Evolutionary conservation across 345 rosid species (phyloP).

Genomic region (Atalantia buxifolia): DNA sequence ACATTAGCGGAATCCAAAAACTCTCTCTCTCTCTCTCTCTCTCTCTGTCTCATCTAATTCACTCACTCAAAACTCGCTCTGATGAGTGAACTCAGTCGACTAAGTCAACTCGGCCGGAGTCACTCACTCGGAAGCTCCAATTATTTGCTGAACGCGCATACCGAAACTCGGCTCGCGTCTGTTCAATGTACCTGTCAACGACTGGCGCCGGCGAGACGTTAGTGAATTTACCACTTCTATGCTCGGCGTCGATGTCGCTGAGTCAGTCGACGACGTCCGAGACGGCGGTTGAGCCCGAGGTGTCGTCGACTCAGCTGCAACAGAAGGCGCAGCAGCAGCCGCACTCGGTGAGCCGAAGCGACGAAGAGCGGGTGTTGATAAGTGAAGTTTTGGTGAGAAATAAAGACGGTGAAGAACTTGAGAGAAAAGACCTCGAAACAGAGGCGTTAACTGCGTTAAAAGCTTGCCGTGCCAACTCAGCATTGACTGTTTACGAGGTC

Average conservation of each 20-base stretch:
- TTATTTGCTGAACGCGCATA: slow-evolving; percentile 9
- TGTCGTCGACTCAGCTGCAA: slow-evolving; percentile 8
- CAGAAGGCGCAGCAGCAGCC: slow-evolving; percentile 50
- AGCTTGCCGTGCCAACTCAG: slow-evolving; percentile 84
- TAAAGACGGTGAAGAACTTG: slow-evolving; percentile 93
- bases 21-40: slow-evolving; percentile 5
- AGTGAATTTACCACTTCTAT: slow-evolving; percentile 37
- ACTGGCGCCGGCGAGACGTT: not conserved
- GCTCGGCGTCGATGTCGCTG: slow-evolving; percentile 52
- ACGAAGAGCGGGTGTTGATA: slow-evolving; percentile 85
- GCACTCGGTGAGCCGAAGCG: slow-evolving; percentile 39
- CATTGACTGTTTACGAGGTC: slow-evolving; percentile 76
- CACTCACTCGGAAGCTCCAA: slow-evolving; percentile 1
- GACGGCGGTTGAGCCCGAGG: not conserved
- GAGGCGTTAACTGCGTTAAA: slow-evolving; percentile 84
- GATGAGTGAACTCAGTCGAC: not conserved
- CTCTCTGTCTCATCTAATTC: slow-evolving; percentile 19
- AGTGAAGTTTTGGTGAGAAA: slow-evolving; percentile 89
- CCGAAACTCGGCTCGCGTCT: slow-evolving; percentile 27
- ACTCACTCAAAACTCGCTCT: slow-evolving; percentile 33
- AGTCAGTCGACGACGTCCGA: not conserved
- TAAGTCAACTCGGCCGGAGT: not conserved
- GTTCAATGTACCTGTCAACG: slow-evolving; percentile 51
- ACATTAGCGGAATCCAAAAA: slow-evolving; percentile 20
- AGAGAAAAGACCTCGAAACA: slow-evolving; percentile 81